These are phyloP conservation scores for Tuber borchii DNA, from an alignment of 495 filamentous ascomycete genomes.

Conservation along the genomic window DNA sequence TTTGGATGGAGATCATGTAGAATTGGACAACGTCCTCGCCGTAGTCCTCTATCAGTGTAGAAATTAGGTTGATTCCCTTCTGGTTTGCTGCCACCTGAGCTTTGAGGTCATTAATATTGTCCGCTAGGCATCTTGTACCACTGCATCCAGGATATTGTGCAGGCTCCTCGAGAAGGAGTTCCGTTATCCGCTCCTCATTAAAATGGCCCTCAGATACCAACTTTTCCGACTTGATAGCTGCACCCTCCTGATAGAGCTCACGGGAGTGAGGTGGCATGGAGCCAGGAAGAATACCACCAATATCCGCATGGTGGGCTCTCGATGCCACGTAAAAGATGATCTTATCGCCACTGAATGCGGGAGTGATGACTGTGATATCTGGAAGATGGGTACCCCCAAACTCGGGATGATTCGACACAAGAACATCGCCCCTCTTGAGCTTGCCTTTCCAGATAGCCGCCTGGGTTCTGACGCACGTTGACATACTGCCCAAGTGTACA, in stretches of 20 bases:
- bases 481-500: constrained; percentile 89
- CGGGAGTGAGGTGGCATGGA: constrained; percentile 94
- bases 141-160: constrained; percentile 79
- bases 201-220: constrained; percentile 84
- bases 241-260: constrained; percentile 91
- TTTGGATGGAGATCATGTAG: constrained; percentile 92
- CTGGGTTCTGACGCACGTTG: constrained; percentile 87
- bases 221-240: constrained; percentile 88
- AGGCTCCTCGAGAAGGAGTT: constrained; percentile 76
- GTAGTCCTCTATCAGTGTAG: constrained; percentile 77
- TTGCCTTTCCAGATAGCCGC: constrained; percentile 89
- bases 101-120: constrained; percentile 94
- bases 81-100: constrained; percentile 95
- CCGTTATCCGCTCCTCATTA: constrained; percentile 76
- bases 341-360: constrained; percentile 77
- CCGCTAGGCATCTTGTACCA: constrained; percentile 80
- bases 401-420: constrained; percentile 93
- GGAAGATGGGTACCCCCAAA: constrained; percentile 70
- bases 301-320: constrained; percentile 92
- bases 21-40: constrained; percentile 85
- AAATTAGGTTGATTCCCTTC: constrained; percentile 88
- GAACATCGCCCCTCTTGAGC: constrained; percentile 81
- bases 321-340: constrained; percentile 97
- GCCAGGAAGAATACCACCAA: constrained; percentile 90
- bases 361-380: constrained; percentile 93